These are phyloP conservation scores for Penicillium sp. DNA, from an alignment of 2,329 filamentous ascomycete species.

Conservation along the genomic window DNA sequence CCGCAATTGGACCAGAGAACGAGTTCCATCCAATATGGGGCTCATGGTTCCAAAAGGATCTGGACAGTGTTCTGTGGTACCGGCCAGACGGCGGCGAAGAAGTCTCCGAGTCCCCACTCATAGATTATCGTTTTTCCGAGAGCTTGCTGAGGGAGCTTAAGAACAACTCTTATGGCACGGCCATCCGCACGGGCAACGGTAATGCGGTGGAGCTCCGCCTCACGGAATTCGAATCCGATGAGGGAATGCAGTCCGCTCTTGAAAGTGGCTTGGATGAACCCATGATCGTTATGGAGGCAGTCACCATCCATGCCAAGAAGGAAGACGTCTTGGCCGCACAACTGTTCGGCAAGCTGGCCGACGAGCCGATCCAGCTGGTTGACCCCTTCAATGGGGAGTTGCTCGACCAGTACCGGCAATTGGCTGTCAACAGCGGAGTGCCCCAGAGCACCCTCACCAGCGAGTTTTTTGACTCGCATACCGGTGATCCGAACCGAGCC, in stretches of 20 bases:
- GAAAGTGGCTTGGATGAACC: not conserved
- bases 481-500: not conserved
- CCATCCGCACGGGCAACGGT: not conserved
- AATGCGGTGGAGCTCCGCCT: not conserved
- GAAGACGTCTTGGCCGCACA: not conserved
- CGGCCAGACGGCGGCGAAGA: not conserved
- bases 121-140: too few relatives aligned
- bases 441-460: not conserved
- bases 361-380: constrained; percentile 3
- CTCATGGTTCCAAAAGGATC: not conserved
- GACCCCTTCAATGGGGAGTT: not conserved
- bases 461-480: not conserved
- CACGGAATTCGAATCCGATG: not conserved
- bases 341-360: not conserved
- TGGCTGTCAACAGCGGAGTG: not conserved
- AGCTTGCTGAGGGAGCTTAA: not conserved
- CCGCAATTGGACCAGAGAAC: not conserved
- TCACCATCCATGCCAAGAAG: not conserved
- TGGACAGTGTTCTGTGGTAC: not conserved
- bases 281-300: not conserved
- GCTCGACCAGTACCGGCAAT: not conserved
- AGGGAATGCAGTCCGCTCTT: not conserved
- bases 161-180: not conserved
- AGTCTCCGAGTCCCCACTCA: too few relatives aligned
- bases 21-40: too few relatives aligned